These are phyloP conservation scores for Trametes meyenii DNA, from an alignment of 768 basidiomycete genomes.

Conservation along the genomic window DNA sequence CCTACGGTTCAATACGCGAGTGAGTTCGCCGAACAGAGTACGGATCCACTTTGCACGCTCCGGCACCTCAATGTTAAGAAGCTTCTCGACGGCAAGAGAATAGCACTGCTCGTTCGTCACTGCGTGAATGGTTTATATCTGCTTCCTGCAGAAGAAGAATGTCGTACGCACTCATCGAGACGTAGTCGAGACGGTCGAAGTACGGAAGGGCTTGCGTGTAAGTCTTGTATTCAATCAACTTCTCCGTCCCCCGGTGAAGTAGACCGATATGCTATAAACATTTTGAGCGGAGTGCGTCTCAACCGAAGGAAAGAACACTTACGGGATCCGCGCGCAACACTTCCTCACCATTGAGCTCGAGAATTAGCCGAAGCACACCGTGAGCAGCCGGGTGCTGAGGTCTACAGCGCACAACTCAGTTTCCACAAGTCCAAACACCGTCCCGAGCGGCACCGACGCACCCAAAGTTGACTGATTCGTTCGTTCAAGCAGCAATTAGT, in stretches of 20 bases:
- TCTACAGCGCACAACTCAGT: slow-evolving; percentile 39
- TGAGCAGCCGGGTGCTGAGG: slow-evolving; percentile 99
- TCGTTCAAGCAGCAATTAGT: slow-evolving; percentile 6
- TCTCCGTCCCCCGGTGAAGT: slow-evolving; percentile 96
- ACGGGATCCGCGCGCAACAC: slow-evolving; percentile 86
- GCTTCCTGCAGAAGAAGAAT: neutral
- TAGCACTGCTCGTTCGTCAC: slow-evolving; percentile 99
- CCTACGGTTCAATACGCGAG: slow-evolving; percentile 90
- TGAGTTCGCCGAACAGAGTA: slow-evolving; percentile 96
- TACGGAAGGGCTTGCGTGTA: slow-evolving; percentile 98
- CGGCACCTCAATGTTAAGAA: slow-evolving; percentile 95
- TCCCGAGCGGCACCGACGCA: slow-evolving; percentile 32
- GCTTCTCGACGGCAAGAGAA: slow-evolving; percentile 95
- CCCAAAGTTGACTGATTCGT: slow-evolving; percentile 86
- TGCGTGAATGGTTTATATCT: slow-evolving; percentile 33
- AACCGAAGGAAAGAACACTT: slow-evolving; percentile 29
- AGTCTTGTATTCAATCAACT: slow-evolving; percentile 98
- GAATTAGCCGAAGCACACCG: slow-evolving; percentile 95
- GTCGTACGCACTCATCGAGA: slow-evolving; percentile 89
- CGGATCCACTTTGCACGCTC: slow-evolving; percentile 99
- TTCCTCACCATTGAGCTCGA: slow-evolving; percentile 97
- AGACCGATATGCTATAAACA: slow-evolving; percentile 84
- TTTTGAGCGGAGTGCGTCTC: neutral
- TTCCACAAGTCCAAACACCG: neutral
- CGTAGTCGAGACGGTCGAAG: slow-evolving; percentile 98